A percentile compares a stretch with the other conserved stretches of the same genome.
Evolutionary conservation across 2,329 filamentous ascomycete species (phyloP).

Genomic region (Sclerotinia sclerotiorum): DNA sequence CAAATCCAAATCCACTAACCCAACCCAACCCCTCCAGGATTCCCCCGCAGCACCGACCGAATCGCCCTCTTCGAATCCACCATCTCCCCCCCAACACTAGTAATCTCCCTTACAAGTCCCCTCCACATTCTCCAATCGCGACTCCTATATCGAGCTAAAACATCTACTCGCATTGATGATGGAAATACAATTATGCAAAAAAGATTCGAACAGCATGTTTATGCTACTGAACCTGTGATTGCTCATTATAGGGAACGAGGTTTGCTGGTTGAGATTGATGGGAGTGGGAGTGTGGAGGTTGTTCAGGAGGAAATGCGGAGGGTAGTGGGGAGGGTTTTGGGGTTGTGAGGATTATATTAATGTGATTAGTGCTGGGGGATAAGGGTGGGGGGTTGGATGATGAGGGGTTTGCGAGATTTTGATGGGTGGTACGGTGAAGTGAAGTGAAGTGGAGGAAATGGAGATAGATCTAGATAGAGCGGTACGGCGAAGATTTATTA

Average conservation of each 20-base stretch:
- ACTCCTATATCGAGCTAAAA: neutral
- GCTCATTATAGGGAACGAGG: neutral
- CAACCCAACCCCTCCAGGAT: neutral
- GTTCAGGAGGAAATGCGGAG: neutral
- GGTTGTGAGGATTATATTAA: too few relatives aligned
- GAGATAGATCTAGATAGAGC: neutral
- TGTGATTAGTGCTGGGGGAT: too few relatives aligned
- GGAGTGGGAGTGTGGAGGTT: neutral
- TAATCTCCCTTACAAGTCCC: neutral
- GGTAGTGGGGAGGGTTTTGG: neutral
- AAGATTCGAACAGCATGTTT: neutral
- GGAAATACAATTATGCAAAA: neutral
- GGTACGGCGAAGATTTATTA: too few relatives aligned
- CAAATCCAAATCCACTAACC: too few relatives aligned
- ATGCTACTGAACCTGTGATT: conserved; percentile 10
- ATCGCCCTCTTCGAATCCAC: neutral
- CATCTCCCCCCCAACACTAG: neutral
- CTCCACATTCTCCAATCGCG: neutral
- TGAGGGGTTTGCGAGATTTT: neutral
- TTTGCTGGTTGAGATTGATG: conserved; percentile 13
- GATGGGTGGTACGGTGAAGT: neutral
- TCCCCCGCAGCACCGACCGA: neutral
- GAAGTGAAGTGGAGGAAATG: neutral
- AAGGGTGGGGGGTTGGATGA: too few relatives aligned
- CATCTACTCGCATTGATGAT: conserved; percentile 1